Conservation (phyloP, 106 monocot species). For the Iris macrosiphon region DNA sequence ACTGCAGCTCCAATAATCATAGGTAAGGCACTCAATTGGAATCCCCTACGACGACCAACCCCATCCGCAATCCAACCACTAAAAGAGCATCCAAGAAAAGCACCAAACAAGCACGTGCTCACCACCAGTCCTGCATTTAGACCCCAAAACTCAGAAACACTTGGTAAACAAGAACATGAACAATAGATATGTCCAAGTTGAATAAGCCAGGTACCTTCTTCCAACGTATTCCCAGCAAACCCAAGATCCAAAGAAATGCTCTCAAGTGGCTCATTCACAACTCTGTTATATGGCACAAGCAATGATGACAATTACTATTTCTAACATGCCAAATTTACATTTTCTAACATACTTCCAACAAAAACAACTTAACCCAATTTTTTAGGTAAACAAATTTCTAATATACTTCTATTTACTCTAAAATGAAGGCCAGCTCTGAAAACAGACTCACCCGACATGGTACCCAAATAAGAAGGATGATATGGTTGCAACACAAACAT, state of each 20-base stretch:
- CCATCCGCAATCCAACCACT: constrained; percentile 88
- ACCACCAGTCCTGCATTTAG: constrained; percentile 74
- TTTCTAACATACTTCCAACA: too few species aligned
- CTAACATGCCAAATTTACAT: too few species aligned
- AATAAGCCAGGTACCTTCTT: constrained; percentile 61
- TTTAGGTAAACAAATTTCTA: too few species aligned
- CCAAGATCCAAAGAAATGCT: constrained; percentile 83
- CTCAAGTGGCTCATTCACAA: constrained; percentile 87
- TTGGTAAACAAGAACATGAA: too few species aligned
- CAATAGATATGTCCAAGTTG: too few species aligned
- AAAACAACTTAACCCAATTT: not conserved
- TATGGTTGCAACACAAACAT: constrained; percentile 71
- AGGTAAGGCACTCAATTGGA: constrained; percentile 81
- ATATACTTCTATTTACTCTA: too few species aligned
- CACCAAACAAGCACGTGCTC: constrained; percentile 79
- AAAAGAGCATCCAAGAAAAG: constrained; percentile 73
- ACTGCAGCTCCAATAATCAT: constrained; percentile 77
- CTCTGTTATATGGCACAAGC: constrained; percentile 27
- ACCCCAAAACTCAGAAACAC: not conserved
- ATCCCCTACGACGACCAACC: constrained; percentile 67
- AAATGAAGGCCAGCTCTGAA: not conserved
- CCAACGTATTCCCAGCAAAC: constrained; percentile 67
- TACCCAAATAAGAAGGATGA: constrained; percentile 89
- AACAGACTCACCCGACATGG: constrained; percentile 54
- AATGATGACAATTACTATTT: too few species aligned